Evolutionary conservation across 2,329 filamentous ascomycete genomes (phyloP), one percentile per base, ranked within the genome.

Genomic region (Aspergillus ochraceus): DNA sequence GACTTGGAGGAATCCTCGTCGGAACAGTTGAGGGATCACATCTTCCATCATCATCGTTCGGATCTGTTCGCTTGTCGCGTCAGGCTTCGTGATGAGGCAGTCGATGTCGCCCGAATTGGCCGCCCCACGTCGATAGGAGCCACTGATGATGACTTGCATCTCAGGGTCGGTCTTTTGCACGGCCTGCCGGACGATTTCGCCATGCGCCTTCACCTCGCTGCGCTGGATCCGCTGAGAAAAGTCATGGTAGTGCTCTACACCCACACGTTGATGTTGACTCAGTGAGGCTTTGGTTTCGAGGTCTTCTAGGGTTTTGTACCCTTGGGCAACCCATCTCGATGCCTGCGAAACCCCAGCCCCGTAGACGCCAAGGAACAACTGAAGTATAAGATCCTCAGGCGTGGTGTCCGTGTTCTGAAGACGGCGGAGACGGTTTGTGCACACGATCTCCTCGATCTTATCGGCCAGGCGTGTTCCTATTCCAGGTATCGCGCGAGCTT

Each of bases 401-500:
- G 96, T 89, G 3, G 81, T 76, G 57, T 84, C 83, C 0, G 90
- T 86, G 66, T 88, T 86, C 36, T 96, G 89, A 0, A 97, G 82
- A 42, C 89, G 84, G 47, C 84, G 84, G 0, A 97, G 83, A 26
- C 82, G 81, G 68, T 91, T 84, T 0, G 91, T 97, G 45, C 82
- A 81, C 2, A 87, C 90, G 49, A 97, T 96, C 71, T 97, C 94
- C 68, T 95, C 91, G 63, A 98, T 95, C 74, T 97, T 97, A 26
- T 84, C 81, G 0, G 92, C 92, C 1, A 97, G 79, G 1, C 90
- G 84, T 11, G 80, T 68, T 8, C 93, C 93, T 39, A 97, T 87
- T 59, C 83, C 84, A 0, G 87, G 86, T 1, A 97, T 81, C 2
- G 77, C 74, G 11, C 83, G 77, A 0, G 93, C 94, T 72, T 96